Percentiles rank a stretch among this genome's conserved stretches.
Evolutionary conservation across 257 asterid genomes (phyloP).

Genomic region (Solanum bulbocastanum): DNA sequence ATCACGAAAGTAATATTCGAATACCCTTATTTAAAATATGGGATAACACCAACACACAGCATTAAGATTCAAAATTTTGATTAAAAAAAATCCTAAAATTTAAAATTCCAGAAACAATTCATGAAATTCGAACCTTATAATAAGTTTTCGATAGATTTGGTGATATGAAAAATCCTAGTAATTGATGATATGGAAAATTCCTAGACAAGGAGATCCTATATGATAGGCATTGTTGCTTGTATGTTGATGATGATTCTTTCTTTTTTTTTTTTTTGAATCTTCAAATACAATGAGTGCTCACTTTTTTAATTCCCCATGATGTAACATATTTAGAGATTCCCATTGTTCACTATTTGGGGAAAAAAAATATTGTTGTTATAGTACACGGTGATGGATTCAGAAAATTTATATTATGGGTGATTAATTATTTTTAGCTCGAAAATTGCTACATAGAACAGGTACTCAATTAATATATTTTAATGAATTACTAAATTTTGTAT

Average conservation of each 20-base stretch:
- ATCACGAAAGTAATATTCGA: background rate
- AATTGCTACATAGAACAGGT: too few species aligned
- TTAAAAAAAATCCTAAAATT: background rate
- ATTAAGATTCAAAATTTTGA: background rate
- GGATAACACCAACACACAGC: background rate
- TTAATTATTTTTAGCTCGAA: too few species aligned
- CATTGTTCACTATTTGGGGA: background rate
- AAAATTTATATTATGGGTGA: too few species aligned
- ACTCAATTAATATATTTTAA: too few species aligned
- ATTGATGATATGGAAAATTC: background rate
- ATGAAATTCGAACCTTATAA: background rate
- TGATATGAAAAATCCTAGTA: background rate
- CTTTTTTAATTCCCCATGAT: background rate
- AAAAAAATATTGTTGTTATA: background rate
- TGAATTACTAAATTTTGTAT: too few species aligned
- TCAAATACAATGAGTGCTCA: background rate
- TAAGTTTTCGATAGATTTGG: background rate
- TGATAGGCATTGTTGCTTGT: background rate
- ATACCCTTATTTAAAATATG: background rate
- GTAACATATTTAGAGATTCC: background rate
- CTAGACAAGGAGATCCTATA: background rate
- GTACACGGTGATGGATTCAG: too few species aligned
- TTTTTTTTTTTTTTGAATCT: background rate
- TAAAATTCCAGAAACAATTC: background rate
- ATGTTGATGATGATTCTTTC: background rate